Evolutionary conservation across 495 filamentous ascomycete genomes (phyloP).

Genomic region (Hypoxylon perforatum): DNA sequence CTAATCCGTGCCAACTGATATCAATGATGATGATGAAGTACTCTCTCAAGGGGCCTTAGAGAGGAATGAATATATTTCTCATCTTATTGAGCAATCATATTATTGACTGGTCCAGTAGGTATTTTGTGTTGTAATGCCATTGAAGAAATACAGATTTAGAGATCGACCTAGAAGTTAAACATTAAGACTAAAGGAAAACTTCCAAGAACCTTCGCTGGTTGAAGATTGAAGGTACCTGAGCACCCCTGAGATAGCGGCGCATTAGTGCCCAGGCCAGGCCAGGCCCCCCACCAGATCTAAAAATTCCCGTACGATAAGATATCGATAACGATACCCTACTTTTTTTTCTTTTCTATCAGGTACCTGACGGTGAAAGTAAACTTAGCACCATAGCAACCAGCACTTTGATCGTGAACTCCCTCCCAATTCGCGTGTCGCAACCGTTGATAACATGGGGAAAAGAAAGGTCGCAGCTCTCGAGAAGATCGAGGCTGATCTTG

Average conservation of each 20-base stretch:
- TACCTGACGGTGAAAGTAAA: background rate
- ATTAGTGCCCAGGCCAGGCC: background rate
- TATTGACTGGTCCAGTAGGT: no score
- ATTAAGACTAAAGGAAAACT: no score
- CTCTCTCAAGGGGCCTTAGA: no score
- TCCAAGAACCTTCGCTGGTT: no score
- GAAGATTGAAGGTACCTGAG: background rate
- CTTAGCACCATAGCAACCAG: background rate
- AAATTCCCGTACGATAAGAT: conserved; percentile 39
- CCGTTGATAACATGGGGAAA: conserved; percentile 70
- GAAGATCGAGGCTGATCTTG: conserved; percentile 90
- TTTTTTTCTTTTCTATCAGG: conserved; percentile 12
- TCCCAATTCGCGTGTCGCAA: conserved; percentile 30
- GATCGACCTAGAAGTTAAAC: no score
- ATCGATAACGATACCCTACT: conserved; percentile 30
- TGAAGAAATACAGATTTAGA: no score
- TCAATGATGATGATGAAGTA: no score
- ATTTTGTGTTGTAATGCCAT: no score
- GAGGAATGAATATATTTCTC: no score
- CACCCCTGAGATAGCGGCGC: conserved; percentile 1
- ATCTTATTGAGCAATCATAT: no score
- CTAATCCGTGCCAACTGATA: no score
- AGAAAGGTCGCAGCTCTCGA: conserved; percentile 90
- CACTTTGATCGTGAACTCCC: conserved; percentile 2
- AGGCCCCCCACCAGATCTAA: background rate